Conservation (phyloP, 108 stramenopile species). For the Nitzschia sp. region DNA sequence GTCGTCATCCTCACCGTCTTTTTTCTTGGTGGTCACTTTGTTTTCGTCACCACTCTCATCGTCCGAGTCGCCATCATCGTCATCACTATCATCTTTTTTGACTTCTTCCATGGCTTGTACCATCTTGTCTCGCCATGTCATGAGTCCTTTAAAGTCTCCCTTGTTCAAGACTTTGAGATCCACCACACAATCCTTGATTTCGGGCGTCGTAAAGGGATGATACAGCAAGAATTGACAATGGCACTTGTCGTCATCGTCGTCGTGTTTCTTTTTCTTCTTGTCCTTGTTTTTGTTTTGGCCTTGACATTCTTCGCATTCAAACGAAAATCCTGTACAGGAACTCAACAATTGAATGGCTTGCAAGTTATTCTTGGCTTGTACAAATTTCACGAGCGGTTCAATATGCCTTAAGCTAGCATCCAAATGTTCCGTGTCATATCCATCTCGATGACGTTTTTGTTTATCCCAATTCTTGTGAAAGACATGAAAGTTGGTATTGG, state of each 20-base stretch:
- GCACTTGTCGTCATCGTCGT: conserved; percentile 25
- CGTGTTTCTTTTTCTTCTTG: conserved; percentile 14
- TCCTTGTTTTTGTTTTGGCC: conserved; percentile 23
- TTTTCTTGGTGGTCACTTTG: conserved; percentile 48
- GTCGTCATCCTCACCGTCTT: conserved; percentile 57
- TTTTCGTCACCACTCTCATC: conserved; percentile 45
- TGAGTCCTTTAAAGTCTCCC: conserved; percentile 92
- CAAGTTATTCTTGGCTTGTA: conserved; percentile 58
- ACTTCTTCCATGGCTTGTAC: background rate
- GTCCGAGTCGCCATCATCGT: conserved; percentile 42
- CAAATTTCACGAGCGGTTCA: conserved; percentile 79
- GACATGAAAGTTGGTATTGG: conserved; percentile 66
- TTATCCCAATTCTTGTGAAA: conserved; percentile 95
- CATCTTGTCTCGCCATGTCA: conserved; percentile 93
- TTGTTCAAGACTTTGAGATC: conserved; percentile 96
- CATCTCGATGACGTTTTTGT: conserved; percentile 80
- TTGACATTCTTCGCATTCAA: conserved; percentile 63
- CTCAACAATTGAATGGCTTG: conserved; percentile 93
- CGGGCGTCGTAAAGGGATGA: conserved; percentile 83
- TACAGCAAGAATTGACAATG: conserved; percentile 68
- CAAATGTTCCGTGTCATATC: conserved; percentile 88
- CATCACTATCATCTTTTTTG: conserved; percentile 56
- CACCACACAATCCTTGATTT: conserved; percentile 83
- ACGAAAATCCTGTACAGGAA: conserved; percentile 85
- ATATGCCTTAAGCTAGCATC: conserved; percentile 84